Percentiles rank a stretch among this genome's conserved stretches.
phyloP scores from a whole-genome alignment of 116 monocot genomes.

The Posidonia oceanica region DNA sequence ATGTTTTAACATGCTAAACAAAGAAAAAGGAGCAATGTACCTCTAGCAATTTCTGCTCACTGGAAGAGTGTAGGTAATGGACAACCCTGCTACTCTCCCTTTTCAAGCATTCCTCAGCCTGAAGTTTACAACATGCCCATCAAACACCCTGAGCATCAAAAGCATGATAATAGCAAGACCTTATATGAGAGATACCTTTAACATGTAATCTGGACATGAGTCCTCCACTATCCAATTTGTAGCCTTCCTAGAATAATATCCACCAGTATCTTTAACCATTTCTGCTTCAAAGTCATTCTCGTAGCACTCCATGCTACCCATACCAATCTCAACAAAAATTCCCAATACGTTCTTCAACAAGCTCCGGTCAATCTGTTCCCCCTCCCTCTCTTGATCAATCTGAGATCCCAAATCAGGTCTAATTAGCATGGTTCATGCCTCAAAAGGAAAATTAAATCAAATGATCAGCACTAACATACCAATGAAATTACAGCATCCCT shows the following conservation, averaged over 20 bases:
- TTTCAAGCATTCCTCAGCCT: conserved; percentile 79
- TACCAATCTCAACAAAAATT: conserved; percentile 82
- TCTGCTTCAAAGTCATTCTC: conserved; percentile 73
- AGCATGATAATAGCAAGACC: background rate
- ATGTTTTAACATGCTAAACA: background rate
- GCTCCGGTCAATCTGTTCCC: conserved; percentile 73
- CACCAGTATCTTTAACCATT: conserved; percentile 55
- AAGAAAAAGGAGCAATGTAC: conserved; percentile 15
- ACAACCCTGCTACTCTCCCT: conserved; percentile 70
- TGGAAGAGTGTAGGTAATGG: conserved; percentile 74
- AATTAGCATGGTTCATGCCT: background rate
- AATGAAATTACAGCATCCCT: conserved; percentile 71
- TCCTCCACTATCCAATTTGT: conserved; percentile 68
- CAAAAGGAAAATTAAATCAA: background rate
- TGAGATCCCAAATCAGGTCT: conserved; percentile 12
- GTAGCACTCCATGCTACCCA: conserved; percentile 53
- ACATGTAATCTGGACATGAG: conserved; percentile 89
- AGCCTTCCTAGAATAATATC: conserved; percentile 77
- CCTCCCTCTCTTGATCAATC: conserved; percentile 83
- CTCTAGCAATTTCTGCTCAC: conserved; percentile 78
- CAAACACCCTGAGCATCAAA: conserved; percentile 4
- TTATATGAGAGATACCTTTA: conserved; percentile 37
- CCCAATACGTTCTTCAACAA: conserved; percentile 80
- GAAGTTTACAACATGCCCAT: conserved; percentile 3
- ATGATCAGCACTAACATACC: conserved; percentile 23